These are phyloP conservation scores for Phoenix roebelenii DNA, from an alignment of 176 grass and related monocot species.

Conservation along the genomic window DNA sequence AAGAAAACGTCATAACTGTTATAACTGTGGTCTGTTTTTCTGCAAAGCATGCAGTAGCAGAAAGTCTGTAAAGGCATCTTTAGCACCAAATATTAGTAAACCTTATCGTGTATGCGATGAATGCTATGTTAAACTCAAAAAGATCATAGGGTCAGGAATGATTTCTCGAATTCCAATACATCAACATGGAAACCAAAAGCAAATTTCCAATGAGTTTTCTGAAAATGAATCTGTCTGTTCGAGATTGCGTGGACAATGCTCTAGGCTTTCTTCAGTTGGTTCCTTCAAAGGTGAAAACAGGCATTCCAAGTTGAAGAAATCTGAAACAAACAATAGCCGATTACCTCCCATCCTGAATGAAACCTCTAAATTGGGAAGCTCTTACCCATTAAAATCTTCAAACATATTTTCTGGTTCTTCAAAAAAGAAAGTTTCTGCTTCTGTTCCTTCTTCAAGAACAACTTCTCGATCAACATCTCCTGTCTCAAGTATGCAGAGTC, in stretches of 20 bases:
- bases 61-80: conserved; percentile 52
- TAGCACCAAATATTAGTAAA: conserved; percentile 51
- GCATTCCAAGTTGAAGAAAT: conserved; percentile 1
- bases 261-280: conserved; percentile 39
- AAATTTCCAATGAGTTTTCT: conserved; percentile 27
- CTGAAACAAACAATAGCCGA: conserved; percentile 18
- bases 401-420: conserved; percentile 28
- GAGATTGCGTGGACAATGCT: conserved; percentile 25
- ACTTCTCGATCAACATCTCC: conserved; percentile 29
- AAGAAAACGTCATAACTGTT: conserved; percentile 76
- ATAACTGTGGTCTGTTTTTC: conserved; percentile 64
- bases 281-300: conserved; percentile 31
- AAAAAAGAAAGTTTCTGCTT: conserved; percentile 46
- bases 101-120: conserved; percentile 64
- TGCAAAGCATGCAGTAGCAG: conserved; percentile 62
- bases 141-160: background rate
- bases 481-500: conserved; percentile 25
- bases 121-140: conserved; percentile 53
- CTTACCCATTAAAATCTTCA: conserved; percentile 26
- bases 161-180: conserved; percentile 23
- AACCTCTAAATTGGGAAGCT: conserved; percentile 22
- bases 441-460: conserved; percentile 39
- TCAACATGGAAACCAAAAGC: conserved; percentile 25
- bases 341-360: conserved; percentile 20
- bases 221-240: conserved; percentile 26